Base-by-base conservation (phyloP, 2,329 filamentous ascomycete genomes). In the Cercospora sp. region DNA sequence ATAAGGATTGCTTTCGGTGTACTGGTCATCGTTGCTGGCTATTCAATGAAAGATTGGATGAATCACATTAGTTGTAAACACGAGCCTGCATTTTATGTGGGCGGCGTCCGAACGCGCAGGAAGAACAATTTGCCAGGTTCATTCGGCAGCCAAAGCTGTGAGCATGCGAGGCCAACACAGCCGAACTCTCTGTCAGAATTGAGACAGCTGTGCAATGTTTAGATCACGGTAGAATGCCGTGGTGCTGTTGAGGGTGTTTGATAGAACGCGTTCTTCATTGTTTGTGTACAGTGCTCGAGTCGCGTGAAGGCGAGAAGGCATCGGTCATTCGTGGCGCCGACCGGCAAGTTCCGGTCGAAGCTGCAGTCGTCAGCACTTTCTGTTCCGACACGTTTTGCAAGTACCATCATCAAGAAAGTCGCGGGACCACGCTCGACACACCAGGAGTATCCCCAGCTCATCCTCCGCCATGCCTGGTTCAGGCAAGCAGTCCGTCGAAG, bases 401-500 rank as follows among this genome's bases (percentile, higher is more conserved):
- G 13, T 20, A 42, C 57, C 36, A 36, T 23, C 40, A 51, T 45
- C 51, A 48, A 53, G 58, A 60, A 63, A 66, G 60, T 58, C 63
- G 31, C 42, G 55, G 42, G 57, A 65, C 36, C 57, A 33, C 13
- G 33, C 28, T 20, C 30, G 12, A 23, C 42, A 33, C 23, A n/a
- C 64, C 64, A 62, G 58, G 64, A 66, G 58, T 66, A 66, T 53
- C 31, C 42, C 64, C 68, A 26, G 58, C 59, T 42, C 28, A 59
- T 60, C 42, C 42, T 64, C 55, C 30, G 48, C 63, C 61, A 77
- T 77, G 75, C 73, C 75, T 9, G 75, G 75, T 64, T 71, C 73
- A 13, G 75, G 76, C 65, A 77, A 77, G 60, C 75, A 78, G 60
- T 58, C 72, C 9, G 60, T 70, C 13, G 72, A 75, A 53, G 69